These are phyloP conservation scores for Starmerella floricola DNA, from an alignment of 805 yeast species.

Conservation along the genomic window DNA sequence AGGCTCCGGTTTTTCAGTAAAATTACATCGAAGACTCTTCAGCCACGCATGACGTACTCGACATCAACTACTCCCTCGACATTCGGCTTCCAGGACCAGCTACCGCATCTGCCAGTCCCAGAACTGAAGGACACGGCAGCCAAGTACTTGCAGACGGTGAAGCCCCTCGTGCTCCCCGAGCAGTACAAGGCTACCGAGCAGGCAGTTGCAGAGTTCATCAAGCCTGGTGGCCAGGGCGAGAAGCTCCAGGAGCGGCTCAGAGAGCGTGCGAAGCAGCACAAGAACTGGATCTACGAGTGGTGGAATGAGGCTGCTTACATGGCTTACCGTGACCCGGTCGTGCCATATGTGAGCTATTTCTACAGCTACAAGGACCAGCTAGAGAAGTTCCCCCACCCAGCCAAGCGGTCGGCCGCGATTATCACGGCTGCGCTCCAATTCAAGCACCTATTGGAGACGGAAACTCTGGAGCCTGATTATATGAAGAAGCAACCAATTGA, in stretches of 20 bases:
- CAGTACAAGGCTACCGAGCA: conserved; percentile 43
- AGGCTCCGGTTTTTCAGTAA: neutral
- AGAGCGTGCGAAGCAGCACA: conserved; percentile 41
- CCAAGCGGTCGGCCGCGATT: conserved; percentile 60
- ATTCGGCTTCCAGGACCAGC: conserved; percentile 53
- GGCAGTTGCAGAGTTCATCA: conserved; percentile 53
- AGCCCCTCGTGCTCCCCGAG: conserved; percentile 46
- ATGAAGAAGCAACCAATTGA: conserved; percentile 75
- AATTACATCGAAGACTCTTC: conserved; percentile 4
- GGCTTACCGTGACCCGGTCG: conserved; percentile 85
- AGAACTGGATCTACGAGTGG: conserved; percentile 83
- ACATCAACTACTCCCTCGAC: conserved; percentile 36
- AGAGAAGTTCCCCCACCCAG: conserved; percentile 27
- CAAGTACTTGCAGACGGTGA: conserved; percentile 58
- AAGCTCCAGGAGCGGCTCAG: conserved; percentile 54
- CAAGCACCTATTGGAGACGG: conserved; percentile 51
- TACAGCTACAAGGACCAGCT: conserved; percentile 63
- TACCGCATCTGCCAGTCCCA: conserved; percentile 86
- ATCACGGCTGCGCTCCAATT: conserved; percentile 57
- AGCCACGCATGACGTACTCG: conserved; percentile 22
- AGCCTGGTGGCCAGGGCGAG: conserved; percentile 52
- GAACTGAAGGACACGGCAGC: conserved; percentile 54
- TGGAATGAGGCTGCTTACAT: conserved; percentile 94
- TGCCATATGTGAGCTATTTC: conserved; percentile 86
- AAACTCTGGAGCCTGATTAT: conserved; percentile 66